phyloP scores from a whole-genome alignment of 2,329 filamentous ascomycete genomes.

The Colletotrichum endophyticum region DNA sequence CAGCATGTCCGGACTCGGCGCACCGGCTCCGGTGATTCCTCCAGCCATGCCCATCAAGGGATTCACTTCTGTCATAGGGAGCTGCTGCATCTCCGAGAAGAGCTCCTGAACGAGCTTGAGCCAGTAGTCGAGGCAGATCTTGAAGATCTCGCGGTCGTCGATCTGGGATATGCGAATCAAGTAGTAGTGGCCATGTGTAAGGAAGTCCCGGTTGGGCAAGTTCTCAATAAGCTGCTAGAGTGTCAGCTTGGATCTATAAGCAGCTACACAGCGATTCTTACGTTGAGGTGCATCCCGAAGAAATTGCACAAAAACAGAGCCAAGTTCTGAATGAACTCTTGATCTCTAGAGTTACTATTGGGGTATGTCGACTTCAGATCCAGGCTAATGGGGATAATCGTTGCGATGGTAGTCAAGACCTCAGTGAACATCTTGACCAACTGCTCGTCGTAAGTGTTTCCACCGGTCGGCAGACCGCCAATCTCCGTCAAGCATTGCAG shows the following conservation, averaged over 20 bases:
- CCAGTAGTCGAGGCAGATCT: slow-evolving; percentile 99
- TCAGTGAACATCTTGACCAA: slow-evolving; percentile 99
- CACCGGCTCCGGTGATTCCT: slow-evolving; percentile 77
- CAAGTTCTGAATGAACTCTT: slow-evolving; percentile 97
- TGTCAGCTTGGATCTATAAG: slow-evolving; percentile 17
- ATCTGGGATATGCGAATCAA: slow-evolving; percentile 98
- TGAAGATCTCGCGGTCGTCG: slow-evolving; percentile 98
- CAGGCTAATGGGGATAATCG: slow-evolving; percentile 88
- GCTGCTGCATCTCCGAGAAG: slow-evolving; percentile 98
- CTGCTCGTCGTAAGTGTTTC: slow-evolving; percentile 88
- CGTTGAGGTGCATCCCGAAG: slow-evolving; percentile 89
- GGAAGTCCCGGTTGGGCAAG: slow-evolving; percentile 91
- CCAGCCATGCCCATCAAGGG: slow-evolving; percentile 82
- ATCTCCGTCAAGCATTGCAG: slow-evolving; percentile 98
- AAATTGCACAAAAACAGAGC: slow-evolving; percentile 97
- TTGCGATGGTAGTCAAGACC: slow-evolving; percentile 88
- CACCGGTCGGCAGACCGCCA: slow-evolving; percentile 86
- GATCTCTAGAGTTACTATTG: slow-evolving; percentile 88
- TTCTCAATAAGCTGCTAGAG: slow-evolving; percentile 81
- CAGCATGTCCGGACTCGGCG: slow-evolving; percentile 82
- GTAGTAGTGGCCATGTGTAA: slow-evolving; percentile 97
- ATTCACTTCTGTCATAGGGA: slow-evolving; percentile 92
- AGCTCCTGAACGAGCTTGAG: slow-evolving; percentile 97
- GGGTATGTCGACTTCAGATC: slow-evolving; percentile 92
- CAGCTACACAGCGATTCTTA: slow-evolving; percentile 39